Base-by-base conservation (phyloP, 2,329 filamentous ascomycete genomes). In the Eurotiales sp. region DNA sequence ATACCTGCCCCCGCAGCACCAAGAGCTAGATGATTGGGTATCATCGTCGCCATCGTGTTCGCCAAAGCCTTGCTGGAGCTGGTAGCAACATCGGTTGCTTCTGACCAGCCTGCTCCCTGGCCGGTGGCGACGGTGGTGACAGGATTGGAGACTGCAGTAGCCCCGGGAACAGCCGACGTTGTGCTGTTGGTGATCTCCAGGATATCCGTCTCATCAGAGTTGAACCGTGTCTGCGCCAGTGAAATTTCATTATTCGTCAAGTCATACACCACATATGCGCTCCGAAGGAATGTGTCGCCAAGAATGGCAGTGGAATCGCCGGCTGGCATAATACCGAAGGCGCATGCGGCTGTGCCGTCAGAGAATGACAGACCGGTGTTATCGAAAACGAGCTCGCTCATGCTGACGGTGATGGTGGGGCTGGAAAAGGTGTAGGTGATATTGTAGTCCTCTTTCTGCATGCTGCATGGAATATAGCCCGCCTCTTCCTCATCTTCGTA, bases 211-310 rank as follows among this genome's bases (percentile, higher is more conserved):
- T 59, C 58, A 0, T 77, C 78, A 7, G 77, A 70, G 61, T 84
- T 82, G 72, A 83, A 84, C 55, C 77, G 77, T 2, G 82, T 83
- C 58, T 81, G 79, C 3, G 81, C 82, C 17, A 85, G 66, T 2
- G 77, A 80, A 57, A 84, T 82, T 61, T 82, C 72, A 62, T 84
- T 83, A 64, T 79, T 80, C 17, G 64, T 65, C 12, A 85, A 69
- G 54, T 84, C 81, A 64, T 83, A 84, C 2, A 84, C 82, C 40
- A 84, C 79, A 60, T 84, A 85, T 2, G 81, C 81, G 50, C 75
- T 80, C 50, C 81, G 78, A 14, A 85, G 67, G 68, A 84, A 85
- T 0, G 81, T 84, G 63, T 84, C 81, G 25, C 82, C 82, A 1
- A 85, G 72, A 6, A 83, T 76, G 6, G 74, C 64, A 19, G 72